These are phyloP conservation scores for Pelargonium cotyledonis DNA, from an alignment of 441 rosid species.

Conservation along the genomic window DNA sequence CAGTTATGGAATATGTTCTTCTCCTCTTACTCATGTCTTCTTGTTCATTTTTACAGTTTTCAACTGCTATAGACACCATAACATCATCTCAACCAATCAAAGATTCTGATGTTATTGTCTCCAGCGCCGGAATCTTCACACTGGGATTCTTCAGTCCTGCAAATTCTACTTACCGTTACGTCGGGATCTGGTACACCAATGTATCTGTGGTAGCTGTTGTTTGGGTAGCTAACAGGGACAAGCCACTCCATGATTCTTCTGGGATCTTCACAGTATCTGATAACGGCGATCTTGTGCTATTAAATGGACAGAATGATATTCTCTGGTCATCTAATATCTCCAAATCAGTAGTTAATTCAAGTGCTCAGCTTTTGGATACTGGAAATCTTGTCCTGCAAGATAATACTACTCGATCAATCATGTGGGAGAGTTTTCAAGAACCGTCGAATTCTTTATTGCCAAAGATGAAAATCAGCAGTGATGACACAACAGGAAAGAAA, in stretches of 20 bases:
- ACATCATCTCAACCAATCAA: background rate
- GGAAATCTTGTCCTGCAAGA: constrained; percentile 40
- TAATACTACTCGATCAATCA: background rate
- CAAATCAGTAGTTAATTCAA: constrained; percentile 45
- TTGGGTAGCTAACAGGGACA: constrained; percentile 75
- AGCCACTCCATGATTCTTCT: constrained; percentile 34
- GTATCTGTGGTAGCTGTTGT: constrained; percentile 38
- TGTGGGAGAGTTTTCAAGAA: constrained; percentile 62
- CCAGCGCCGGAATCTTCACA: constrained; percentile 38
- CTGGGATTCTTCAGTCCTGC: constrained; percentile 62
- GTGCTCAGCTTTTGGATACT: constrained; percentile 25
- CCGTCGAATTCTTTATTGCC: constrained; percentile 73
- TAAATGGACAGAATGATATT: constrained; percentile 28
- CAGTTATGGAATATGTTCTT: too few relatives aligned
- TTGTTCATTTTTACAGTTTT: background rate
- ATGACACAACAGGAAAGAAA: constrained; percentile 34
- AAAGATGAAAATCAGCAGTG: constrained; percentile 48
- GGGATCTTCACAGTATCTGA: constrained; percentile 41
- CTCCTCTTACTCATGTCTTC: background rate
- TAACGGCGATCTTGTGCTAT: constrained; percentile 49
- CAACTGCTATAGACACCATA: background rate
- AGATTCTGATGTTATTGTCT: constrained; percentile 44
- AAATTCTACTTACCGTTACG: constrained; percentile 32
- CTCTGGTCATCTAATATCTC: background rate
- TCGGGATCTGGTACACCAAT: constrained; percentile 71